These are phyloP conservation scores for Agapanthus africanus DNA, from an alignment of 106 monocot genomes.

Conservation along the genomic window DNA sequence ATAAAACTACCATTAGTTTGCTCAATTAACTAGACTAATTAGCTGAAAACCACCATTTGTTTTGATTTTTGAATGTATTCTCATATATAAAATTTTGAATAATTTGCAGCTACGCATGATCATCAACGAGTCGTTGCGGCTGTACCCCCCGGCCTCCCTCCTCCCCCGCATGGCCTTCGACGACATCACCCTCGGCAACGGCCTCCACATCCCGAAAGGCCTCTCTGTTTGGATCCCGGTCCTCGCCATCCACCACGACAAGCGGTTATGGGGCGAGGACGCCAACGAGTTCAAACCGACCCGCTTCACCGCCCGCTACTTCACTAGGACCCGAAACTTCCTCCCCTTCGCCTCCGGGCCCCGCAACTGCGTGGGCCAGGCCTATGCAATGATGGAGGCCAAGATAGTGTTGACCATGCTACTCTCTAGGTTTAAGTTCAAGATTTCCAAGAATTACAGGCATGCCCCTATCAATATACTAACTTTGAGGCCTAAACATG, in stretches of 20 bases:
- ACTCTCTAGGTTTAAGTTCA: conserved; percentile 64
- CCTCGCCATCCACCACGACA: conserved; percentile 78
- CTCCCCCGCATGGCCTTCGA: conserved; percentile 82
- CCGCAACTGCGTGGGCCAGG: conserved; percentile 90
- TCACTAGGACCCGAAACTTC: conserved; percentile 57
- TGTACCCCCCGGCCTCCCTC: conserved; percentile 77
- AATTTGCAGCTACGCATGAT: conserved; percentile 76
- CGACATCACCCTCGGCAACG: conserved; percentile 76
- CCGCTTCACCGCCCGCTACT: conserved; percentile 52
- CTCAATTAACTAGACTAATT: too few species aligned
- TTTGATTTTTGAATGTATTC: too few species aligned
- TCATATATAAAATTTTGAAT: not conserved
- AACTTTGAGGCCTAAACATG: conserved; percentile 78
- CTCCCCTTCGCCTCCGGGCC: conserved; percentile 89
- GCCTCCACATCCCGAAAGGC: conserved; percentile 74
- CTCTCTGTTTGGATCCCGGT: conserved; percentile 92
- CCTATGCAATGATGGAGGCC: conserved; percentile 86
- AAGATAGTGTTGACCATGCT: conserved; percentile 89
- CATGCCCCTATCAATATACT: conserved; percentile 86
- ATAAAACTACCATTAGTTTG: too few species aligned
- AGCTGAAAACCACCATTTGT: not conserved
- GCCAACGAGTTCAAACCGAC: conserved; percentile 79
- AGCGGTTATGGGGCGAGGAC: conserved; percentile 73
- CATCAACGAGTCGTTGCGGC: conserved; percentile 80
- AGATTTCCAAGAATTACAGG: conserved; percentile 71